Base-by-base conservation (phyloP, 2,329 filamentous ascomycete species). In the Tolypocladium guangdongense region DNA sequence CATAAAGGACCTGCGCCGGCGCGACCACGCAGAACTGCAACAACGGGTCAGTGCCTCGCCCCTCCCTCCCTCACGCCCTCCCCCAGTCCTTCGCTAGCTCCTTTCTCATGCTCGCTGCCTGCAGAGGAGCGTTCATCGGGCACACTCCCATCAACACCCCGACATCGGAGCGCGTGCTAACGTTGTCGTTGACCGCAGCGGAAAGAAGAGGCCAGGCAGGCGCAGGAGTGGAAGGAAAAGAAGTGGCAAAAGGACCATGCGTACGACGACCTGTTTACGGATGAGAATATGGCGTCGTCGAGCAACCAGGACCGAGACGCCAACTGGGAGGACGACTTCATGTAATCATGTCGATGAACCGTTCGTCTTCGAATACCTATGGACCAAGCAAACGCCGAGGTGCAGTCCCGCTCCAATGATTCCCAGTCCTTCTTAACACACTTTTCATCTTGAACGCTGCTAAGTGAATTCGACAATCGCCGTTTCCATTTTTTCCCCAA, bases 231-330 rank as follows among this genome's bases (percentile, higher is more conserved):
- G 59, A 87, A 89, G 70, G 86, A 95, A 70, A 82, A 92, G 72
- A 95, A 95, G 69, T 95, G 84, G 78, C 89, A 95, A 71, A 93
- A 93, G 72, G 90, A 96, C n/a, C 92, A 99, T 71, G 92, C 91
- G 2, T 99, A 99, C 69, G 93, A 97, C 66, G 90, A 96, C 48
- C 71, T 96, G 52, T 90, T 96, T 69, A 83, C 81, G 5, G 90
- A 95, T 52, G 88, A 96, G 54, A 86, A 87, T 62, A 78, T 95
- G 74, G 83, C 83, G 45, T 73, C 70, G 24, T 83, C 83, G 53
- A 96, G 86, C 73, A 99, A 99, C 70, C 88, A 96, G 71, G 84
- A 96, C 64, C 81, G 90, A 16, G 78, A 80, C 57, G 81, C 83
- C 55, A 76, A 88, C 66, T 91, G 88, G 74, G 80, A 89, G 64